Evolutionary conservation across 2,329 filamentous ascomycete genomes (phyloP).

Genomic region (Cyclaneusma minus): DNA sequence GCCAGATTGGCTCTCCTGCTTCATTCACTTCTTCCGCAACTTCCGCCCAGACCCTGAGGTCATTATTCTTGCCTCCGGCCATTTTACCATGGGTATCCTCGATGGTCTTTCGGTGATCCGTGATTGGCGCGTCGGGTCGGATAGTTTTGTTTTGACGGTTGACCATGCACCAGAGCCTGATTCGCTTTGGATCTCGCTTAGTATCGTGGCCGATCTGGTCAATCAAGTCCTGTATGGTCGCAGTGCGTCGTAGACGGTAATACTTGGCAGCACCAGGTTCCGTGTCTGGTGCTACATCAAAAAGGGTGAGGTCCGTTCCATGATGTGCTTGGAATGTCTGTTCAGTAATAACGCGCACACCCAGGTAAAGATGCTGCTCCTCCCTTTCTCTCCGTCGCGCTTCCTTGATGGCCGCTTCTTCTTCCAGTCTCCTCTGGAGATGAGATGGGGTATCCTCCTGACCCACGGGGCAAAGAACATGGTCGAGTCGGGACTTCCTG

Average conservation of each 20-base stretch:
- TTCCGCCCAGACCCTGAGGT: conserved; percentile 78
- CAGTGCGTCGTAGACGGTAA: conserved; percentile 61
- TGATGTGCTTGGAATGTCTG: conserved; percentile 68
- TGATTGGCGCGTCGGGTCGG: conserved; percentile 75
- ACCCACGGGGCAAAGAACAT: conserved; percentile 63
- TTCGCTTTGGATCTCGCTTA: conserved; percentile 46
- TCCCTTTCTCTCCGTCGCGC: conserved; percentile 75
- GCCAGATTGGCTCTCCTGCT: conserved; percentile 60
- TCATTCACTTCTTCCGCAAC: conserved; percentile 48
- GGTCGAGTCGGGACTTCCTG: conserved; percentile 69
- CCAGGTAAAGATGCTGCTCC: conserved; percentile 87
- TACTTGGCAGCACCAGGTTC: conserved; percentile 55
- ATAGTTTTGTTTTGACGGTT: conserved; percentile 96
- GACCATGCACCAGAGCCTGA: conserved; percentile 94
- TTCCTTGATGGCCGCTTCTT: conserved; percentile 65
- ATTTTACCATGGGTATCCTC: conserved; percentile 57
- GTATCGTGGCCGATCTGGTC: conserved; percentile 55
- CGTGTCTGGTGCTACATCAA: conserved; percentile 35
- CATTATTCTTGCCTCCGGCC: conserved; percentile 48
- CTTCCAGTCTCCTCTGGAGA: conserved; percentile 62
- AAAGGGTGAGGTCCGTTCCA: conserved; percentile 66
- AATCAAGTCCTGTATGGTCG: conserved; percentile 62
- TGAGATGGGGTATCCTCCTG: conserved; percentile 68
- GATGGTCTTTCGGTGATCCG: conserved; percentile 59
- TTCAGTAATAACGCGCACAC: conserved; percentile 67